A percentile compares a stretch with the other conserved stretches of the same genome.
These are phyloP conservation scores for Penicillium paneum DNA, from an alignment of 2,329 filamentous ascomycete genomes.

Conservation along the genomic window DNA sequence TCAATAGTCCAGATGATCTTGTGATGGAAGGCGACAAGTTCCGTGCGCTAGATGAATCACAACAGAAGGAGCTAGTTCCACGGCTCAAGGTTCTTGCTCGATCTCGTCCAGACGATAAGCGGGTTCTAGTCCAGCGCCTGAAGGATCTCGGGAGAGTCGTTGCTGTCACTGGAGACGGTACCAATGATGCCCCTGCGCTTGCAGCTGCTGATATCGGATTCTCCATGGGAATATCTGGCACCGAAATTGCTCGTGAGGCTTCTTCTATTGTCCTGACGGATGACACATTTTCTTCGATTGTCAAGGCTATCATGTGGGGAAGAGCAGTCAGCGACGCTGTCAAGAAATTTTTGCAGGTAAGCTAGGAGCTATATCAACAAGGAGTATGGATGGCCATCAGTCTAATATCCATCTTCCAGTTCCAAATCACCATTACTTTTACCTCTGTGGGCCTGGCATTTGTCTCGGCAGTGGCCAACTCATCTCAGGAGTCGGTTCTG, in stretches of 20 bases:
- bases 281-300: constrained; percentile 58
- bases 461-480: constrained; percentile 56
- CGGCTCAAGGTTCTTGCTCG: constrained; percentile 57
- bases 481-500: constrained; percentile 56
- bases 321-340: constrained; percentile 58
- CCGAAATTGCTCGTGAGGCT: constrained; percentile 60
- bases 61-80: constrained; percentile 53
- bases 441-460: constrained; percentile 63
- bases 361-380: constrained; percentile 39
- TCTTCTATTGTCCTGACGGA: constrained; percentile 53
- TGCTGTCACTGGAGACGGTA: constrained; percentile 59
- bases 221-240: constrained; percentile 60
- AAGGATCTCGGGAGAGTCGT: constrained; percentile 54
- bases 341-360: constrained; percentile 55
- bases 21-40: constrained; percentile 63
- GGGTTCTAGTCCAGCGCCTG: constrained; percentile 54
- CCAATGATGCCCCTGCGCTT: constrained; percentile 58
- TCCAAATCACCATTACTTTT: constrained; percentile 61
- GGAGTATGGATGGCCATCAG: not conserved
- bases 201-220: constrained; percentile 60
- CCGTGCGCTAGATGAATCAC: constrained; percentile 50
- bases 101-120: constrained; percentile 59
- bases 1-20: constrained; percentile 44
- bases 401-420: constrained; percentile 29
- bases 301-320: constrained; percentile 60